phyloP scores from a whole-genome alignment of 306 rosid species.

The Cyclanthera cordifolia region DNA sequence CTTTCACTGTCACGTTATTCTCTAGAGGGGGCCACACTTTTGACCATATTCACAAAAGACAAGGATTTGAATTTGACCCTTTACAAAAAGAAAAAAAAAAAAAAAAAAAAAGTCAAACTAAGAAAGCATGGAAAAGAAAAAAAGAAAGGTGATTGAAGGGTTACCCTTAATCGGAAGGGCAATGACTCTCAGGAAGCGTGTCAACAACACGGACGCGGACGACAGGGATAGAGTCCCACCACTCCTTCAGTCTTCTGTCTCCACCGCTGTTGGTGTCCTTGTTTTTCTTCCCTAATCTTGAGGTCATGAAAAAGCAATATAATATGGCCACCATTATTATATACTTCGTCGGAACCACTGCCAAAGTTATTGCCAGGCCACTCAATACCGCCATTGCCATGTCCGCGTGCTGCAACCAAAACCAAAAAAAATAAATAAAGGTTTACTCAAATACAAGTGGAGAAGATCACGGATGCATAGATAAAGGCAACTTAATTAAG shows the following conservation, averaged over 20 bases:
- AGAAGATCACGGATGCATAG: too few relatives aligned
- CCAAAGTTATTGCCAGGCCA: slow-evolving; percentile 41
- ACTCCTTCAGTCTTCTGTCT: slow-evolving; percentile 61
- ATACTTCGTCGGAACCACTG: slow-evolving; percentile 51
- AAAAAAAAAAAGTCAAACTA: background rate
- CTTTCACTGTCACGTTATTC: background rate
- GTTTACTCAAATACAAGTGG: background rate
- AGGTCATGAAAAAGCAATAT: slow-evolving; percentile 35
- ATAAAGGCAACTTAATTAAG: too few relatives aligned
- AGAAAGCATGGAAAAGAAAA: background rate
- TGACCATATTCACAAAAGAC: background rate
- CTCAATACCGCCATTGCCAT: slow-evolving; percentile 40
- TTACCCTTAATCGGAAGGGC: background rate
- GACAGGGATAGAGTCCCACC: slow-evolving; percentile 94
- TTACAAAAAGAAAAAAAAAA: too few relatives aligned
- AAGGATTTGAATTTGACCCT: background rate
- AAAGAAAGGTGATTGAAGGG: background rate
- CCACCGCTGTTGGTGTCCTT: slow-evolving; percentile 26
- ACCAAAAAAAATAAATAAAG: background rate
- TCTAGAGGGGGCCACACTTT: background rate
- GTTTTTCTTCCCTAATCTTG: slow-evolving; percentile 21
- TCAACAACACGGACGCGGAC: slow-evolving; percentile 53
- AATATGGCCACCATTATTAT: slow-evolving; percentile 42
- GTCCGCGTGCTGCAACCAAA: slow-evolving; percentile 63
- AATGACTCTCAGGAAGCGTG: background rate